Evolutionary conservation across 345 rosid species (phyloP).

Genomic region (Populus davidiana): DNA sequence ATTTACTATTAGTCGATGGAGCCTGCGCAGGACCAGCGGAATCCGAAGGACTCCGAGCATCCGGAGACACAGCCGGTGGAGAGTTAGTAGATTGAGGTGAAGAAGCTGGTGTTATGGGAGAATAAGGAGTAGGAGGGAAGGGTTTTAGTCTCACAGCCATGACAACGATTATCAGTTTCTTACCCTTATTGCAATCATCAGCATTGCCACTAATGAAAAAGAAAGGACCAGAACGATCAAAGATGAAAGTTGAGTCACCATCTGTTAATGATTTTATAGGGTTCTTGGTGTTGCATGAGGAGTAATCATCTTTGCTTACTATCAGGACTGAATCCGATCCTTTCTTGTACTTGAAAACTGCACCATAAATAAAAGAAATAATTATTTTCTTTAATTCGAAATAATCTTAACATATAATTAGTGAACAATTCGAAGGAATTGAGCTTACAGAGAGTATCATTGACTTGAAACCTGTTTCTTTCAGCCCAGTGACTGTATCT

Average conservation of each 20-base stretch:
- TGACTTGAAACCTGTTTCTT: constrained; percentile 76
- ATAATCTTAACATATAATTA: too few relatives aligned
- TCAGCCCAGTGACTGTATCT: constrained; percentile 73
- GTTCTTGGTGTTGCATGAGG: constrained; percentile 51
- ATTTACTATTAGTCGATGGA: constrained; percentile 21
- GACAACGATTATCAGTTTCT: constrained; percentile 56
- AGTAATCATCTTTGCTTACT: constrained; percentile 52
- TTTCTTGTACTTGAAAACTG: constrained; percentile 71
- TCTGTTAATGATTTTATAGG: constrained; percentile 50
- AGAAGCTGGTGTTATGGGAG: not conserved
- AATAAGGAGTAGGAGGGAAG: constrained; percentile 24
- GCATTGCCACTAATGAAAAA: constrained; percentile 68
- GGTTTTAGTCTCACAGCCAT: constrained; percentile 46
- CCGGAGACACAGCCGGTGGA: constrained; percentile 21
- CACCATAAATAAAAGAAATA: not conserved
- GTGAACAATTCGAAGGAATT: not conserved
- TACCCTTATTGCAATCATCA: constrained; percentile 68
- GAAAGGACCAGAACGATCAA: constrained; percentile 73
- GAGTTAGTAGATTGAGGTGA: not conserved
- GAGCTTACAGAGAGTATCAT: constrained; percentile 67
- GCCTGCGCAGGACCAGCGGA: constrained; percentile 30
- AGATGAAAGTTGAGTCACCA: constrained; percentile 51
- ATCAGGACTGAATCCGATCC: constrained; percentile 67
- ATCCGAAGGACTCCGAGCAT: constrained; percentile 3
- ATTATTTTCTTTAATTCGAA: too few relatives aligned